Evolutionary conservation across 148 eudicot genomes (phyloP).

Genomic region (Euryodendron excelsum): DNA sequence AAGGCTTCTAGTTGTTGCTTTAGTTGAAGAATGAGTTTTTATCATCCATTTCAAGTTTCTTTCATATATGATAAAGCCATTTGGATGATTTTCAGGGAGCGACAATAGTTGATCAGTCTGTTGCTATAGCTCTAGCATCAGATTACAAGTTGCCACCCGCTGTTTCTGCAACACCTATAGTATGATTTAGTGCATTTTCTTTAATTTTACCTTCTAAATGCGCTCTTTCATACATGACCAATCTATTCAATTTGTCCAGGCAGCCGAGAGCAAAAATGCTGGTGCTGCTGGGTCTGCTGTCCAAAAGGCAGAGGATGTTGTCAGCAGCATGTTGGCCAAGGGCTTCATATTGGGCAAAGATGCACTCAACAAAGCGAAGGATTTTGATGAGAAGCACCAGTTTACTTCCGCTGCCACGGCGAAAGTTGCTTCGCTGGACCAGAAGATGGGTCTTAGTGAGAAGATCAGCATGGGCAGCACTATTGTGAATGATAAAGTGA

Average conservation of each 20-base stretch:
- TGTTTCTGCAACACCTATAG: slow-evolving; percentile 44
- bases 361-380: slow-evolving; percentile 67
- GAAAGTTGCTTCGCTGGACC: slow-evolving; percentile 71
- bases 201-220: neutral
- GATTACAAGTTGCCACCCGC: slow-evolving; percentile 62
- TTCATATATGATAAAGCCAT: neutral
- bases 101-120: slow-evolving; percentile 89
- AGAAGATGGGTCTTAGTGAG: slow-evolving; percentile 74
- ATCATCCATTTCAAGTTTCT: neutral
- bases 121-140: slow-evolving; percentile 71
- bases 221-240: neutral
- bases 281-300: slow-evolving; percentile 49
- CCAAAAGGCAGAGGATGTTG: slow-evolving; percentile 90
- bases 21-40: neutral
- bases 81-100: slow-evolving; percentile 63
- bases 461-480: slow-evolving; percentile 64
- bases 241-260: slow-evolving; percentile 31
- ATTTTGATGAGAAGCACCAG: slow-evolving; percentile 73
- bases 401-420: slow-evolving; percentile 79
- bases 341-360: slow-evolving; percentile 88
- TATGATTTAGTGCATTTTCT: slow-evolving; percentile 26
- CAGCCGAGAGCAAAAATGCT: slow-evolving; percentile 33
- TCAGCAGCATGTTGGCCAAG: slow-evolving; percentile 82
- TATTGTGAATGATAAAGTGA: slow-evolving; percentile 74
- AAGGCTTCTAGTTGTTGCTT: slow-evolving; percentile 5